These are phyloP conservation scores for Penicillium hesseltinei DNA, from an alignment of 2,329 filamentous ascomycete species.

Conservation along the genomic window DNA sequence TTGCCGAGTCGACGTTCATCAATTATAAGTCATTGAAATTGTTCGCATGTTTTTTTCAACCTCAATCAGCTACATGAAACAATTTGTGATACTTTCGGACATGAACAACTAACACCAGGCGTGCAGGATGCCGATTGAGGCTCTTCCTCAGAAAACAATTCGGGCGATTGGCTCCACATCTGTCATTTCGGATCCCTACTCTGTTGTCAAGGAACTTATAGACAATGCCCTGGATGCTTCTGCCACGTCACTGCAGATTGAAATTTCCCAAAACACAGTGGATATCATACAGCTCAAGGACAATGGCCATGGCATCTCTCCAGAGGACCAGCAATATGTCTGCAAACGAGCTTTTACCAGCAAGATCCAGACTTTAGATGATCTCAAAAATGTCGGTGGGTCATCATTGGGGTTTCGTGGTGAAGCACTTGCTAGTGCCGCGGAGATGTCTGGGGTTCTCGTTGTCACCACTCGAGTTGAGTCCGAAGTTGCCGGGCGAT, in stretches of 20 bases:
- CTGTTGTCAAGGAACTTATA: constrained; percentile 63
- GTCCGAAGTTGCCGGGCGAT: constrained; percentile 54
- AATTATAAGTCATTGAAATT: background rate
- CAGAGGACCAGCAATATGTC: constrained; percentile 54
- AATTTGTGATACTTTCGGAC: background rate
- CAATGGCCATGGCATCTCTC: constrained; percentile 61
- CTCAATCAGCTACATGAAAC: background rate
- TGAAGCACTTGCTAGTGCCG: constrained; percentile 62
- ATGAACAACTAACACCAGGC: constrained; percentile 9
- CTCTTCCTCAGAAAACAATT: constrained; percentile 44
- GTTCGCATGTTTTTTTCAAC: background rate
- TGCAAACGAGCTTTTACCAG: constrained; percentile 62
- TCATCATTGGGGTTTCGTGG: constrained; percentile 63
- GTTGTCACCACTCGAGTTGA: constrained; percentile 57
- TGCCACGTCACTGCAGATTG: constrained; percentile 57
- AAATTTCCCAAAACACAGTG: constrained; percentile 58
- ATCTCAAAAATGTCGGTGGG: constrained; percentile 56
- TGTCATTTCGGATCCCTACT: constrained; percentile 55
- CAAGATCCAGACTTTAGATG: constrained; percentile 59
- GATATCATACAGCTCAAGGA: constrained; percentile 63
- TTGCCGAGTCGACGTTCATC: background rate
- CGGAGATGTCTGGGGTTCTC: constrained; percentile 56
- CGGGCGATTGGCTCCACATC: constrained; percentile 58
- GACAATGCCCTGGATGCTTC: constrained; percentile 67
- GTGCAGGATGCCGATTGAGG: constrained; percentile 46